Evolutionary conservation across 257 asterid genomes (phyloP), one percentile per base, ranked within the genome.

Genomic region (Nicotiana paniculata): DNA sequence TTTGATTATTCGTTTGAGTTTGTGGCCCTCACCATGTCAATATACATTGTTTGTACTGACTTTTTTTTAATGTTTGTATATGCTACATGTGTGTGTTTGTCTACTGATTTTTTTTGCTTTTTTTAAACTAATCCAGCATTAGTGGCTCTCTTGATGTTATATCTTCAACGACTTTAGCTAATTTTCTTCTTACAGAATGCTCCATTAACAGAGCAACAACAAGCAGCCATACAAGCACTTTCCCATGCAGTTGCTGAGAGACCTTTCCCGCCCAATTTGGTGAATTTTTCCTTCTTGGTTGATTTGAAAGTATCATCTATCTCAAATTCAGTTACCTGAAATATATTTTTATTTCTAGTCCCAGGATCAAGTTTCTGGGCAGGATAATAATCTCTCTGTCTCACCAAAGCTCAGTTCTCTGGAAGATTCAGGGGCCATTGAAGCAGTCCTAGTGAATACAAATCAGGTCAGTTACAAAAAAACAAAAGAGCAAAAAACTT

Each of bases 191-290:
- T 75, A 75, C 79, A 96, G 99, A 96, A 89, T 87, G 91, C 98
- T 81, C 99, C 97, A 24, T 86, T 96, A 95, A 94, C 98, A 57
- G 98, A 94, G 89, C 97, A 94, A 85, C 98, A 94, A 65, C 97
- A 89, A 85, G 94, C 96, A 35, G 98, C 99, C 70, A 85, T 96
- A 79, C 91, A 88, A 82, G 97, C 97, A 4, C 98, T 96, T 46
- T 93, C 98, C 77, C 98, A 96, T 89, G 98, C 96, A 66, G 98
- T 94, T 88, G 92, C 97, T 11, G 98, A 96, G 86, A 89, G 98
- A 13, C 97, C 98, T 64, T 90, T 90, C 86, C 98, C 99, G 13
- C 77, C 92, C 43, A 93, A 89, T 88, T 87, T 96, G 92, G 99
- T 94, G 83, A 83, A 89, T 17, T 65, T 61, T 61, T 77, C 84